Conservation (phyloP, 2,329 filamentous ascomycete genomes). For the Colletotrichum sp. region DNA sequence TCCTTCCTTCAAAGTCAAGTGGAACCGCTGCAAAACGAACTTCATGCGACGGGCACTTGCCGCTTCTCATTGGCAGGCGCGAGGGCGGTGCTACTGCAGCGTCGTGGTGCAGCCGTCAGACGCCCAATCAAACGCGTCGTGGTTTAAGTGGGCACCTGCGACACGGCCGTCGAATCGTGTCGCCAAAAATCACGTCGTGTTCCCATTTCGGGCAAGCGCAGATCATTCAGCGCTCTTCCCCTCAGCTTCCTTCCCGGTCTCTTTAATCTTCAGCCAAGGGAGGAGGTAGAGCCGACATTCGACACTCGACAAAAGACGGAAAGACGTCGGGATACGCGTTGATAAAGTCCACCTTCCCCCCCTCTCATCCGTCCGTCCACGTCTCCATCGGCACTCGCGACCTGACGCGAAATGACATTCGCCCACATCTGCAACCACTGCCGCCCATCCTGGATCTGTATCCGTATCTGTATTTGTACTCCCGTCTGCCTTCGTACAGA, state of each 20-base stretch:
- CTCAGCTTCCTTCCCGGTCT: not conserved
- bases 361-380: not conserved
- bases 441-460: not conserved
- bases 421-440: not conserved
- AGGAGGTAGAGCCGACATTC: not conserved
- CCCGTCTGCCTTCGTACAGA: not conserved
- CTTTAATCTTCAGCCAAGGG: not conserved
- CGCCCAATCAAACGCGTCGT: conserved; percentile 15
- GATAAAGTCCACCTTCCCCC: not conserved
- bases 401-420: not conserved
- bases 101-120: not conserved
- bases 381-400: not conserved
- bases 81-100: conserved; percentile 8
- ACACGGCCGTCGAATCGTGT: not conserved
- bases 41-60: conserved; percentile 1
- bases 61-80: not conserved
- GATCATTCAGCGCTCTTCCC: not conserved
- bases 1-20: not conserved
- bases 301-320: not conserved
- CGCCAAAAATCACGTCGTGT: not conserved
- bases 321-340: not conserved
- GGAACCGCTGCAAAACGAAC: not conserved
- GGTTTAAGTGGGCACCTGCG: not conserved
- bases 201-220: not conserved
- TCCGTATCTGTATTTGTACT: not conserved